Evolutionary conservation across 768 basidiomycete genomes (phyloP).

Genomic region (Strobilomyces confusus): DNA sequence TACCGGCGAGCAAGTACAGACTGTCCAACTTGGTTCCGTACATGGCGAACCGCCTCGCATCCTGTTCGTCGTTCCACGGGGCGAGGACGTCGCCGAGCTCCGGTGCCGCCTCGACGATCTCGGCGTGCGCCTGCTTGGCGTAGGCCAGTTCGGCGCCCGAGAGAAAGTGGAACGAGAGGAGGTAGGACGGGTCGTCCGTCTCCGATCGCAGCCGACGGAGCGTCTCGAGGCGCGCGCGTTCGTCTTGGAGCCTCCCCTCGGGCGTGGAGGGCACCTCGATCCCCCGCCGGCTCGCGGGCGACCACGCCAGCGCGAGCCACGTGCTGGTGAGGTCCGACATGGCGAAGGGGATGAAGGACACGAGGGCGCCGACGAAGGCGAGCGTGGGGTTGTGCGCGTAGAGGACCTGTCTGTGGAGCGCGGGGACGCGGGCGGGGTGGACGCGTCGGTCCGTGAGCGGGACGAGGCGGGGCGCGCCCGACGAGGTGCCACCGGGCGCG

Average conservation of each 20-base stretch:
- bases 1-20: slow-evolving; percentile 16
- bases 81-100: slow-evolving; percentile 17
- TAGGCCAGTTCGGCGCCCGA: slow-evolving; percentile 20
- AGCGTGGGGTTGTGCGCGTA: slow-evolving; percentile 45
- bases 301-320: slow-evolving; percentile 45
- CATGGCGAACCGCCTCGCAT: slow-evolving; percentile 24
- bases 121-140: slow-evolving; percentile 14
- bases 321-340: slow-evolving; percentile 48
- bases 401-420: slow-evolving; percentile 41
- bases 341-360: slow-evolving; percentile 46
- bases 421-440: slow-evolving; percentile 39
- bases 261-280: slow-evolving; percentile 33
- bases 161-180: slow-evolving; percentile 27
- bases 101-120: slow-evolving; percentile 13
- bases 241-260: slow-evolving; percentile 35
- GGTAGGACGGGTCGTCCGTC: slow-evolving; percentile 24
- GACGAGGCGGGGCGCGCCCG: too few species aligned
- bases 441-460: slow-evolving; percentile 28
- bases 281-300: not conserved
- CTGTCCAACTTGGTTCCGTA: slow-evolving; percentile 27
- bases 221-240: slow-evolving; percentile 31
- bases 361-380: slow-evolving; percentile 42
- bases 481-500: not conserved
- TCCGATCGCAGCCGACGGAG: slow-evolving; percentile 19
- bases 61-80: slow-evolving; percentile 28